Conservation (phyloP, 1,284 basidiomycete species). For the Fomitopsis pinicola region DNA sequence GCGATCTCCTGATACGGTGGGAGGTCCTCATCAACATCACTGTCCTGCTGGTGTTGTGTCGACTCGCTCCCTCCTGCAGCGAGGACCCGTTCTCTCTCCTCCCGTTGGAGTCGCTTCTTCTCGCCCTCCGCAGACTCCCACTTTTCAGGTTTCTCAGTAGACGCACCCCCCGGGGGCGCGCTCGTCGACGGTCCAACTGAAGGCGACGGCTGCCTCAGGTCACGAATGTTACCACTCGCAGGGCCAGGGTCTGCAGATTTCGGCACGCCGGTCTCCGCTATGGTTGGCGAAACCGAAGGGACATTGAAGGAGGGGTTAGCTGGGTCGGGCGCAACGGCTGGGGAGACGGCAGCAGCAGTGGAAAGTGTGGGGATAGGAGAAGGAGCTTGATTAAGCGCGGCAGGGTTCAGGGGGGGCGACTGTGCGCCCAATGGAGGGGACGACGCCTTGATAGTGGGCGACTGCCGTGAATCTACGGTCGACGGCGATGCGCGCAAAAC, state of each 20-base stretch:
- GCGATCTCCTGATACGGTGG: conserved; percentile 64
- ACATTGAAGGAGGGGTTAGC: conserved; percentile 26
- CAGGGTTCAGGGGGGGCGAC: conserved; percentile 47
- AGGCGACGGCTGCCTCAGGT: conserved; percentile 39
- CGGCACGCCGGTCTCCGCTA: conserved; percentile 61
- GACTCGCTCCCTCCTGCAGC: conserved; percentile 24
- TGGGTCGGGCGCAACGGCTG: conserved; percentile 25
- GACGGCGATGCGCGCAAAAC: conserved; percentile 7
- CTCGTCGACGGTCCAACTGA: conserved; percentile 21
- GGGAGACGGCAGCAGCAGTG: conserved; percentile 22
- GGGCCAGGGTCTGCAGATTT: conserved; percentile 60
- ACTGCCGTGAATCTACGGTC: neutral
- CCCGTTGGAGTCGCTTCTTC: conserved; percentile 63
- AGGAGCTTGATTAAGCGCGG: conserved; percentile 52
- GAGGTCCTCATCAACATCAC: conserved; percentile 44
- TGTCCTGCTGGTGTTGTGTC: conserved; percentile 8
- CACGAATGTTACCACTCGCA: conserved; percentile 54
- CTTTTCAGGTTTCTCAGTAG: conserved; percentile 15
- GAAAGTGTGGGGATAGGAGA: conserved; percentile 40
- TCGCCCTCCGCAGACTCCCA: conserved; percentile 59
- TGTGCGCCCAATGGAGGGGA: conserved; percentile 14
- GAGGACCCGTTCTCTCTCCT: conserved; percentile 56
- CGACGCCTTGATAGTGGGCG: conserved; percentile 12
- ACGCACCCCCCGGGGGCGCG: conserved; percentile 9
- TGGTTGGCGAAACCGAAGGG: conserved; percentile 46